These are phyloP conservation scores for Diaporthe vaccinii DNA, from an alignment of 2,329 filamentous ascomycete genomes.

Conservation along the genomic window DNA sequence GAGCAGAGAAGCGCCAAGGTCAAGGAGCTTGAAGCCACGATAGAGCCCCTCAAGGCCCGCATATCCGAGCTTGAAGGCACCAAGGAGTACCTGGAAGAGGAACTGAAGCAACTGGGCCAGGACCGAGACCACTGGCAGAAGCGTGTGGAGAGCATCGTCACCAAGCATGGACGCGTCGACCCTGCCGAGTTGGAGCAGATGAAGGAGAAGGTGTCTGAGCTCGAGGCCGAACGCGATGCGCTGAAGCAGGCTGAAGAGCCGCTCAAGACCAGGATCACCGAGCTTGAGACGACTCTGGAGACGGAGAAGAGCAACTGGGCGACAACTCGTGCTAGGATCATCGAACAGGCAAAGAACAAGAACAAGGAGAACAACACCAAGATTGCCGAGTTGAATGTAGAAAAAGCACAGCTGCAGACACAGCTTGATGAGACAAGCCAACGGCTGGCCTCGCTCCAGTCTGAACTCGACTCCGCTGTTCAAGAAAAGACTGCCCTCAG, in stretches of 20 bases:
- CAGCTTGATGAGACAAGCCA: slow-evolving; percentile 61
- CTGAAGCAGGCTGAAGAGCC: slow-evolving; percentile 64
- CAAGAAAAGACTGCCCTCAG: slow-evolving; percentile 48
- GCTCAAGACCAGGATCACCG: slow-evolving; percentile 66
- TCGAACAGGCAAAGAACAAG: slow-evolving; percentile 74
- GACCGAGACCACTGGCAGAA: slow-evolving; percentile 97
- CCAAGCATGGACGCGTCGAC: slow-evolving; percentile 95
- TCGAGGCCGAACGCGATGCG: slow-evolving; percentile 75
- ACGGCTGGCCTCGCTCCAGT: slow-evolving; percentile 55
- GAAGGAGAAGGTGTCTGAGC: slow-evolving; percentile 78
- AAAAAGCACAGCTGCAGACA: slow-evolving; percentile 66
- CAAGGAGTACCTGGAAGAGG: slow-evolving; percentile 84
- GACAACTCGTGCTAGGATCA: slow-evolving; percentile 64
- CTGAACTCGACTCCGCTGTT: slow-evolving; percentile 68
- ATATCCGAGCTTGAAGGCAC: slow-evolving; percentile 88
- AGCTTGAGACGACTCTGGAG: slow-evolving; percentile 66
- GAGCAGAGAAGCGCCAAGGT: slow-evolving; percentile 81
- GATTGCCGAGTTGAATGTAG: slow-evolving; percentile 67
- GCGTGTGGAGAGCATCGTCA: slow-evolving; percentile 93
- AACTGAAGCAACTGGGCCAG: slow-evolving; percentile 89
- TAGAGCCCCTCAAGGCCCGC: slow-evolving; percentile 85
- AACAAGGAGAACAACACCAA: slow-evolving; percentile 66
- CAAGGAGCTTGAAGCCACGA: slow-evolving; percentile 78
- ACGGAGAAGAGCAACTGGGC: slow-evolving; percentile 69
- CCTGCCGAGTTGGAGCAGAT: slow-evolving; percentile 92